Evolutionary conservation across 2,329 filamentous ascomycete species (phyloP), one percentile per base, ranked within the genome.

Genomic region (Lecanoromycetidae sp.): DNA sequence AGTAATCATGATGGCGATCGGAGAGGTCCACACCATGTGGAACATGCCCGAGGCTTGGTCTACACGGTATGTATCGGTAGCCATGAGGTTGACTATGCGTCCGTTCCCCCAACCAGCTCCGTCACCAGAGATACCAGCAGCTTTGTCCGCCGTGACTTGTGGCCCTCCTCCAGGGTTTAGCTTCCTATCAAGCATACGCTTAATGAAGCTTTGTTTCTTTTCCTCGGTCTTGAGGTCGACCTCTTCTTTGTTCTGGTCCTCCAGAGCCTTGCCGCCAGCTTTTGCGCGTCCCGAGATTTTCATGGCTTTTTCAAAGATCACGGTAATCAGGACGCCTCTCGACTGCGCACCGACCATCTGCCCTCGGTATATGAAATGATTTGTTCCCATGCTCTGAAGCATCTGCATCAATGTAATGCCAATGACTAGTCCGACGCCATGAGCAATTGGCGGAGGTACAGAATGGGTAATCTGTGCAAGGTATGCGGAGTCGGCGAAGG

Each of bases 271-370:
- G 9, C 85, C 87, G 34, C 88, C 90, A 9, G 90, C 87, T 63
- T 82, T 91, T 19, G 91, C 91, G 42, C 88, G 76, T 9, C 82
- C 86, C 0, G 88, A 95, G 13, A 96, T 75, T 42, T 80, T 80
- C 81, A 95, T 87, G 2, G 87, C 80, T 64, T 96, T 96, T 61
- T 91, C 85, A 58, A 94, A 96, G 49, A 96, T 87, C 49, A 87
- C 67, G 19, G 84, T 78, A 55, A 95, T 94, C 35, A 96, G 68
- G 0, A 86, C 82, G 1, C 81, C 87, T 60, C 90, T 76, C 6
- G 77, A 69, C 66, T 95, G 82, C 0, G 87, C 91, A 53, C 90
- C 91, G 32, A 93, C 78, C 67, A 93, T 80, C 83, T 94, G 93
- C 19, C 90, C 87, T 19, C 81, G 79, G 59, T 90, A 96, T 59